Base-by-base conservation (phyloP, 2,329 filamentous ascomycete species). In the Fusarium mundagurra region DNA sequence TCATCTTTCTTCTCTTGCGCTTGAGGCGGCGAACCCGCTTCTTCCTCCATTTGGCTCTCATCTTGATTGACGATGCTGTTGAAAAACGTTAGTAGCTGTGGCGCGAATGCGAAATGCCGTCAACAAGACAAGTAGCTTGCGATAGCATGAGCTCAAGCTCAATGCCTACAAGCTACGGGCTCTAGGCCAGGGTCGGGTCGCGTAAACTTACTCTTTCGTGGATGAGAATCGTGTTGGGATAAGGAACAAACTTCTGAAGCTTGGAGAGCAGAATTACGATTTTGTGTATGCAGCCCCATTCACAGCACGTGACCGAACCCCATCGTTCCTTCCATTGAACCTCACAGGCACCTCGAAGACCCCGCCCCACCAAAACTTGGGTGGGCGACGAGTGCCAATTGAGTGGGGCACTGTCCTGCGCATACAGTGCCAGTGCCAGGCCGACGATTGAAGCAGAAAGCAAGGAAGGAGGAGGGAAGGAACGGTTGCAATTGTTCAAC, bases 1-100 rank as follows among this genome's bases (percentile, higher is more conserved):
- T 92, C 89, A 96, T 98, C 96, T 99, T 99, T 95, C 96, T 97
- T 90, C 96, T 95, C 95, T 99, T 99, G 86, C 95, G 93, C 93
- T 98, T 98, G 87, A 99, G 94, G 88, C 96, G 93, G 84, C 96
- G 92, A 89, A 98, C 95, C 87, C 96, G 92, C 96, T 99, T 99
- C 94, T 99, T 99, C 91, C 96, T 96, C 96, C 96, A 98, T 91
- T 98, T 98, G 85, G 95, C 95, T 96, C 96, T 89, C 90, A 92
- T 91, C 88, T 87, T 91, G 88, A 87, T 87, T 84, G 80, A 81
- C 78, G 78, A 79, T 75, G 75, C 79, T 81, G 73, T 60, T 61
- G 55, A 29, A 51, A 54, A 34, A 43, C 62, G 71, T 78, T 76
- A 78, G 78, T 73, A 75, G 34, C 63, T 69, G 68, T 13, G 39